These are phyloP conservation scores for Hortaea werneckii DNA, from an alignment of 2,329 filamentous ascomycete species.

Conservation along the genomic window DNA sequence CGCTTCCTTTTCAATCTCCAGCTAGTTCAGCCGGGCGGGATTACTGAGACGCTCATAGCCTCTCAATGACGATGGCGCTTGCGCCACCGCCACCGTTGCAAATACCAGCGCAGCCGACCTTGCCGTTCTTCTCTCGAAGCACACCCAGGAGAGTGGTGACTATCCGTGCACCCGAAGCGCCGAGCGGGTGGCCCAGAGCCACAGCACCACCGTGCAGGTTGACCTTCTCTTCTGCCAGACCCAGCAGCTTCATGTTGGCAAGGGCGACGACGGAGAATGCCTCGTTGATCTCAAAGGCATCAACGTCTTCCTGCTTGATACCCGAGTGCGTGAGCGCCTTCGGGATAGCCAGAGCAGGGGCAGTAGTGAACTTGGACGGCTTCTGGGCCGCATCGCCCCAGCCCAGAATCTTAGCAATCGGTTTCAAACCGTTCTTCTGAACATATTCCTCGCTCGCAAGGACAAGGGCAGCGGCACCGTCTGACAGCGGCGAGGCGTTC, in stretches of 20 bases:
- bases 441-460: constrained; percentile 90
- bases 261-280: constrained; percentile 95
- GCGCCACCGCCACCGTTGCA: constrained; percentile 97
- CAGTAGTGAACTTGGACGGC: constrained; percentile 91
- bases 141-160: constrained; percentile 83
- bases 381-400: constrained; percentile 92
- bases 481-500: constrained; percentile 92
- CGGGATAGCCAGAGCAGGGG: constrained; percentile 85
- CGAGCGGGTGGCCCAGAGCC: constrained; percentile 88
- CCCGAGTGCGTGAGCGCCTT: constrained; percentile 95
- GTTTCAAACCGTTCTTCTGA: constrained; percentile 82
- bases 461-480: constrained; percentile 84
- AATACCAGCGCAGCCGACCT: constrained; percentile 88
- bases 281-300: constrained; percentile 98
- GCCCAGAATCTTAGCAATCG: constrained; percentile 90
- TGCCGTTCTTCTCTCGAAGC: constrained; percentile 79
- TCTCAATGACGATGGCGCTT: constrained; percentile 83
- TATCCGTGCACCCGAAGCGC: constrained; percentile 88
- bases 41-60: constrained; percentile 2
- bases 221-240: constrained; percentile 71
- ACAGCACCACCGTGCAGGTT: constrained; percentile 94
- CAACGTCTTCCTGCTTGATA: constrained; percentile 64
- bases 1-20: no score
- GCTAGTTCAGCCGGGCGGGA: no score
- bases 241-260: constrained; percentile 88